Percentiles rank a stretch among this genome's conserved stretches.
Evolutionary conservation across 805 yeast species (phyloP).

Genomic region (Lachancea lanzarotensis): DNA sequence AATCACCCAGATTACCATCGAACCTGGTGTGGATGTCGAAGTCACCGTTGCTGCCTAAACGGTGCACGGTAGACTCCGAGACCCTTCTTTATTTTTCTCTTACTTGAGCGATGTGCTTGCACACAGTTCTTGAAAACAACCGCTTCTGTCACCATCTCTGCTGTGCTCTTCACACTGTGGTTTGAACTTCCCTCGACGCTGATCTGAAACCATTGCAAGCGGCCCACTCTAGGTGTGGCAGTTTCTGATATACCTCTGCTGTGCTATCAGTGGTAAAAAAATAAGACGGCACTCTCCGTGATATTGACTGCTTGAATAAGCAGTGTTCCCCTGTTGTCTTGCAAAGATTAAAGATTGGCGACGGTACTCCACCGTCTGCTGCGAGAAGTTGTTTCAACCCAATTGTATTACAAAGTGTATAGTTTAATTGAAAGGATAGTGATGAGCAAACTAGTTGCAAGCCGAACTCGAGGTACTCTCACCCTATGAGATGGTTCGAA

Average conservation of each 20-base stretch:
- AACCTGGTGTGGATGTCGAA: conserved; percentile 98
- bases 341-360: background rate
- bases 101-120: background rate
- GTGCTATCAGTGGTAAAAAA: conserved; percentile 36
- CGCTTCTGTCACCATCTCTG: background rate
- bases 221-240: conserved; percentile 36
- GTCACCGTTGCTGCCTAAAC: conserved; percentile 80
- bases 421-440: background rate
- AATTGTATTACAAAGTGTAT: background rate
- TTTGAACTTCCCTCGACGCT: background rate
- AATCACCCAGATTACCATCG: conserved; percentile 96
- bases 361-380: background rate
- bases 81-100: background rate
- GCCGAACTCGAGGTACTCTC: no score
- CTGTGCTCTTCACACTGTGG: background rate
- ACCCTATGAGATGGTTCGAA: no score
- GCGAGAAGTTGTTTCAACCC: background rate
- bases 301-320: conserved; percentile 13
- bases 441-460: background rate
- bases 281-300: conserved; percentile 6
- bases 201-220: background rate
- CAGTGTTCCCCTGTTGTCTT: conserved; percentile 7
- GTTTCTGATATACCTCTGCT: conserved; percentile 35
- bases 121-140: background rate
- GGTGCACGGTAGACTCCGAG: background rate